phyloP scores from a whole-genome alignment of 306 rosid genomes.

The Vigna reflexopilosa region DNA sequence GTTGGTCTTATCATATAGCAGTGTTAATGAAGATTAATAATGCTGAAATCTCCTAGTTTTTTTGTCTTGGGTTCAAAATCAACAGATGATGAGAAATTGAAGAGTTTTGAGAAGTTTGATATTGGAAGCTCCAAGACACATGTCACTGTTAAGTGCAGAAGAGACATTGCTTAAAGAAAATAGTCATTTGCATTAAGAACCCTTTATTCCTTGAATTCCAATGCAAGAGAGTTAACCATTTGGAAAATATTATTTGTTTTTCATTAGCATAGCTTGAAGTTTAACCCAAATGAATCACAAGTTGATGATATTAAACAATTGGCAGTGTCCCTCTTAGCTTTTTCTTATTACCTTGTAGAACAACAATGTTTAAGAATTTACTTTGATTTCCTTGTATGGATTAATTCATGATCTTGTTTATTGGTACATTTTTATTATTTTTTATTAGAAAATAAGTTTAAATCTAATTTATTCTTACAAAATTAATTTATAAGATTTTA shows the following conservation, averaged over 20 bases:
- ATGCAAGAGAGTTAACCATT: conserved; percentile 61
- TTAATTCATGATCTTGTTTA: neutral
- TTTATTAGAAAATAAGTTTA: too few relatives aligned
- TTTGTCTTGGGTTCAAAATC: neutral
- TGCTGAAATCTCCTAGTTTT: neutral
- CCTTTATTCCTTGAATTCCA: conserved; percentile 65
- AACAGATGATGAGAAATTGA: conserved; percentile 12
- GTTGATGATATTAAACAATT: conserved; percentile 23
- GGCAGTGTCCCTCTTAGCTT: neutral
- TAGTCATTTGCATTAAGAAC: conserved; percentile 42
- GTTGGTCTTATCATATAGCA: conserved; percentile 18
- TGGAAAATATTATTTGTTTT: conserved; percentile 10
- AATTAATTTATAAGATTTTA: too few relatives aligned
- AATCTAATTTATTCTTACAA: too few relatives aligned
- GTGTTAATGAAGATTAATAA: conserved; percentile 13
- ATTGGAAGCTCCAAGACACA: neutral
- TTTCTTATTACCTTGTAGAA: neutral
- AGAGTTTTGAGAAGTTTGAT: neutral
- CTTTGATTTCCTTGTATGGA: neutral
- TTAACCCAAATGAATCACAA: conserved; percentile 41
- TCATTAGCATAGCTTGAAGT: conserved; percentile 51
- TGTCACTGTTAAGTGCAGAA: conserved; percentile 47
- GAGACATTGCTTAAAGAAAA: conserved; percentile 61
- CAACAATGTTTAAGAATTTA: conserved; percentile 9
- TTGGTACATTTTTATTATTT: too few relatives aligned